These are phyloP conservation scores for Mucor circinelloides DNA, from an alignment of 371 early-diverging fungal genomes.

Conservation along the genomic window DNA sequence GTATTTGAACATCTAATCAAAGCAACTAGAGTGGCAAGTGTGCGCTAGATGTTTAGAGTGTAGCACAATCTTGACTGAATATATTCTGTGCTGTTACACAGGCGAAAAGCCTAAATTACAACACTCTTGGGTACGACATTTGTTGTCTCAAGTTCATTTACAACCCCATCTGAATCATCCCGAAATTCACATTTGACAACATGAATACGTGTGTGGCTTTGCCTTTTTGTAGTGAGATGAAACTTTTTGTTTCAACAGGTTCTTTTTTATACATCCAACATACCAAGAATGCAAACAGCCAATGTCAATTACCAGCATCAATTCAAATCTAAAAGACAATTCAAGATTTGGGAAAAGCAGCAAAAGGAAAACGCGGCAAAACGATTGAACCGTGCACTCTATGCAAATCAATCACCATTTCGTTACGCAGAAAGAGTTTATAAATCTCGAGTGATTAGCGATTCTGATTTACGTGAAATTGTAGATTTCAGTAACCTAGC, in stretches of 20 bases:
- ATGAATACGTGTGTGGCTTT: neutral
- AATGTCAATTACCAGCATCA: neutral
- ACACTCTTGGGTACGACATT: neutral
- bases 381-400: slow-evolving; percentile 1
- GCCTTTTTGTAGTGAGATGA: neutral
- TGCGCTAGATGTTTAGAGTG: neutral
- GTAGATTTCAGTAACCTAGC: neutral
- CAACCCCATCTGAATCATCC: neutral
- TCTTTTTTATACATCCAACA: too few species aligned
- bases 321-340: slow-evolving; percentile 14
- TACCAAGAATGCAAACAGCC: neutral
- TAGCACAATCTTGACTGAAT: neutral
- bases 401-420: slow-evolving; percentile 65
- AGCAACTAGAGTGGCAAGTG: neutral
- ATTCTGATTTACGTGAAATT: slow-evolving; percentile 48
- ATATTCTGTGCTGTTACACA: neutral
- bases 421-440: slow-evolving; percentile 65
- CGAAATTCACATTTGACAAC: neutral
- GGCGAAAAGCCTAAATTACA: neutral
- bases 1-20: neutral
- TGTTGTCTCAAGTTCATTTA: neutral
- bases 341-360: slow-evolving; percentile 22
- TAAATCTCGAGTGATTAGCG: slow-evolving; percentile 50
- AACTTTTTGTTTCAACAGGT: neutral
- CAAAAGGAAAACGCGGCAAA: slow-evolving; percentile 18